Evolutionary conservation across 2,329 filamentous ascomycete species (phyloP), one percentile per base, ranked within the genome.

Genomic region (Alternaria sp.): DNA sequence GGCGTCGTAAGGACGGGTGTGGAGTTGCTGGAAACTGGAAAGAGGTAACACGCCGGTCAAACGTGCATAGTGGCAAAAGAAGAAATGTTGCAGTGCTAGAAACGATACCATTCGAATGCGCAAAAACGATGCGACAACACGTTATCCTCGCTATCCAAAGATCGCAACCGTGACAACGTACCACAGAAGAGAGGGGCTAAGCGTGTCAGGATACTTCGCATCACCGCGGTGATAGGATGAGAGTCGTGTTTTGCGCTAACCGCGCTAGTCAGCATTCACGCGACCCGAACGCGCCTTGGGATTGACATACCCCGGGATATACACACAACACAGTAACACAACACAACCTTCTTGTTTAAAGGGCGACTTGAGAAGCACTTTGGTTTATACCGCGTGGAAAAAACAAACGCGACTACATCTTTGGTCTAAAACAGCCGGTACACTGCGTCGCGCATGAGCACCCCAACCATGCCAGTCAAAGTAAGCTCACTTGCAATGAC

Each of bases 1-100:
- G 95, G 94, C 1, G 91, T 97, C 5, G 86, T 99, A 40, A 84
- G 95, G 61, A 90, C 86, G 55, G 95, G 95, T 0, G 93, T 92
- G 29, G 94, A 97, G 76, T 80, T 98, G 60, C 49, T 74, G 34
- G 72, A 63, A 40, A 73, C 72, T 8, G 73, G 72, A 23, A 74
- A 72, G 58, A 62, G 65, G 41, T 70, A 55, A 58, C 17, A 13
- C 17, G 23, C 13, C 40, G 21, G 36, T 23, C n/a, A 17, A 14
- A 7, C n/a, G 26, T 7, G 23, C 17, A 17, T 17, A 17, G 17
- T 13, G 44, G 21, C 36, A 24, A n/a, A 31, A 29, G 26, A 37
- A 45, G 13, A 34, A 4, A 40, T 21, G 37, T 48, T 26, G 40
- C 24, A 46, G n/a, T 40, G n/a, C 11, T 36, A 36, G 45, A 51